Base-by-base conservation (phyloP, 768 basidiomycete species). In the Pulveroboletus ravenelii region DNA sequence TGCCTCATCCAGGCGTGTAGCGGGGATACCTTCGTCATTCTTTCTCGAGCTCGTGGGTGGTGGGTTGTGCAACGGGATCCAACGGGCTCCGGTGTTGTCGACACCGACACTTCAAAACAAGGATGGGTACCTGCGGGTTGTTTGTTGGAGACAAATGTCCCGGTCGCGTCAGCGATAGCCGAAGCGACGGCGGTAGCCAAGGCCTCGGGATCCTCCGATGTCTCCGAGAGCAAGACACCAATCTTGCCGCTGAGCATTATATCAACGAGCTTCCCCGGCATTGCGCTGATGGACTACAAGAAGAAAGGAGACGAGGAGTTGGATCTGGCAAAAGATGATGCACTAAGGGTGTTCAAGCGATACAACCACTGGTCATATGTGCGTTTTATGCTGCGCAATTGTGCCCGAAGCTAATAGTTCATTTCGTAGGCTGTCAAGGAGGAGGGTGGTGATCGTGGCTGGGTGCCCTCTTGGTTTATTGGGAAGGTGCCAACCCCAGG, bases 91-190 rank as follows among this genome's bases (percentile, higher is more conserved):
- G 91, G 93, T 10, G 68, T 83, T 18, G 83, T 91, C 27, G 87
- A 85, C 61, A 74, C 83, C 14, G 90, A 93, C 54, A 76, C 83
- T 25, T 74, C 78, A 38, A 88, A 88, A 65, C 92, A 93, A 62
- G 93, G 93, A 48, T 98, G 95, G 95, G 94, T 99, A 3, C 95
- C 95, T 36, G 94, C 95, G 5, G 95, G 95, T 31, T 99, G 95
- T 66, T 75, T 99, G 13, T 79, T 98, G 34, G 95, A 99, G 69
- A 92, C 91, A 6, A 87, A 84, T 44, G 85, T 92, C 1, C 93
- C 96, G 3, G 92, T 95, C 4, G 87, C 91, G 10, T 83, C 84
- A 23, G 89, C 92, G 2, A 85, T 93, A 32, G 84, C 88, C 15
- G 89, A 92, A 62, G 89, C 90, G 3, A 87, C 78, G 2, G 83